A percentile compares a stretch with the other conserved stretches of the same genome.
Evolutionary conservation across 1,284 basidiomycete species (phyloP).

Genomic region (Fomitopsis pinicola): DNA sequence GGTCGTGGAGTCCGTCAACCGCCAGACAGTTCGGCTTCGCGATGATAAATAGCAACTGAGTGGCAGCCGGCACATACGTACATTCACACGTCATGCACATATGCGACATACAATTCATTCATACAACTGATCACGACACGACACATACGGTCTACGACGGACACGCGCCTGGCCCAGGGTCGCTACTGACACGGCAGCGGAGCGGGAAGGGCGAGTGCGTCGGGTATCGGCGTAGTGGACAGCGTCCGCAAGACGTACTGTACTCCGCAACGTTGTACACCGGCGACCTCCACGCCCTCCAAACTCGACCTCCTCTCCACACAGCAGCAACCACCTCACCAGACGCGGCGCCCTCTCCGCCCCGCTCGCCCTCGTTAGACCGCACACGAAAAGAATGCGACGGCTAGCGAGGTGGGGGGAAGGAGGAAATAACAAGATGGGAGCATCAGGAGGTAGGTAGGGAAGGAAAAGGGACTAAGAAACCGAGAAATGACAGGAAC

Average conservation of each 20-base stretch:
- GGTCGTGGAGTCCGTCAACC: too few species aligned
- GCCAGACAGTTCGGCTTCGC: too few species aligned
- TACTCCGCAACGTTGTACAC: neutral
- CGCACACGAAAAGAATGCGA: slow-evolving; percentile 17
- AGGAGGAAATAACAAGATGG: slow-evolving; percentile 48
- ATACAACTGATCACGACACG: neutral
- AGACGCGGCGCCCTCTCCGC: slow-evolving; percentile 69
- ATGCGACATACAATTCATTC: neutral
- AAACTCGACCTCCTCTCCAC: neutral
- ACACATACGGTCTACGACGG: neutral
- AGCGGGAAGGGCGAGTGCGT: neutral
- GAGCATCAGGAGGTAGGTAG: slow-evolving; percentile 27
- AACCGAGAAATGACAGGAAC: slow-evolving; percentile 23
- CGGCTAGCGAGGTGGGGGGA: slow-evolving; percentile 42
- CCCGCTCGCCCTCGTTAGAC: slow-evolving; percentile 50
- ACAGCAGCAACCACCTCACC: slow-evolving; percentile 19
- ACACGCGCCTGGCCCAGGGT: neutral
- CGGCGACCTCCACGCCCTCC: neutral
- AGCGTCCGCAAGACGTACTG: neutral
- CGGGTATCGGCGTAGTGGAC: neutral
- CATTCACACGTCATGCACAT: neutral
- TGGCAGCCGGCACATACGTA: neutral
- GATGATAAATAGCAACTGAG: neutral
- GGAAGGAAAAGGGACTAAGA: slow-evolving; percentile 27
- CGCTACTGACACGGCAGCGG: neutral